Evolutionary conservation across 192 early-diverging fungal species (phyloP).

Genomic region (Lunasporangiospora selenospora): DNA sequence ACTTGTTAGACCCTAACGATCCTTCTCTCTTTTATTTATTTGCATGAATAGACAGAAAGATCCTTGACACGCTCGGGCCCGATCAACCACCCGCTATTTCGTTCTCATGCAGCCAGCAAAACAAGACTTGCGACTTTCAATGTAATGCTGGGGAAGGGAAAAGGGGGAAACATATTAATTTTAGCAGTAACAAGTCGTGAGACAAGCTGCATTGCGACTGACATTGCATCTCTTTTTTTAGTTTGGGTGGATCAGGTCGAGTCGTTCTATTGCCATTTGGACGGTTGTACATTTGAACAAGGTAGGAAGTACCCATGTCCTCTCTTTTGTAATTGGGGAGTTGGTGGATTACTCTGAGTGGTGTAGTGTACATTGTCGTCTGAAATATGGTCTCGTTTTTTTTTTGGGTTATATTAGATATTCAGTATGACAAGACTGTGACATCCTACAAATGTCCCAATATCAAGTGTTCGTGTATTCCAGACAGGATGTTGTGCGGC

Average conservation of each 20-base stretch:
- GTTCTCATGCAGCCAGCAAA: constrained; percentile 64
- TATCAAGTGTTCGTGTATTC: constrained; percentile 84
- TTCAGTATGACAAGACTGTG: constrained; percentile 55
- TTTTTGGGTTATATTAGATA: constrained; percentile 24
- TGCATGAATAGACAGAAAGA: constrained; percentile 50
- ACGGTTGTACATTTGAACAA: constrained; percentile 74
- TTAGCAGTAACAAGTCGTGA: constrained; percentile 59
- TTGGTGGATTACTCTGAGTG: too few relatives aligned
- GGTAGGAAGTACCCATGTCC: too few relatives aligned
- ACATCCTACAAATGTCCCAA: constrained; percentile 74
- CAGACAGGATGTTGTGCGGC: constrained; percentile 84
- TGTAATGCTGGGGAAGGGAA: constrained; percentile 45
- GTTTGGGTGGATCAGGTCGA: constrained; percentile 88
- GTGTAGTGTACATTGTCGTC: too few relatives aligned
- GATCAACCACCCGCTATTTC: constrained; percentile 72
- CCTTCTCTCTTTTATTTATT: neutral
- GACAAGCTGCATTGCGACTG: constrained; percentile 23
- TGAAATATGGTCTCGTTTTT: too few relatives aligned
- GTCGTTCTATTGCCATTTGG: constrained; percentile 90
- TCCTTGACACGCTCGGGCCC: constrained; percentile 55
- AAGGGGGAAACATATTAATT: neutral
- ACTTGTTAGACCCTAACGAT: too few relatives aligned
- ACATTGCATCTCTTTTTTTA: constrained; percentile 10
- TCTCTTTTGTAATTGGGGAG: too few relatives aligned
- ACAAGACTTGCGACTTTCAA: constrained; percentile 69